Evolutionary conservation across 2,329 filamentous ascomycete genomes (phyloP).

Genomic region (Clonostachys rhizophaga): DNA sequence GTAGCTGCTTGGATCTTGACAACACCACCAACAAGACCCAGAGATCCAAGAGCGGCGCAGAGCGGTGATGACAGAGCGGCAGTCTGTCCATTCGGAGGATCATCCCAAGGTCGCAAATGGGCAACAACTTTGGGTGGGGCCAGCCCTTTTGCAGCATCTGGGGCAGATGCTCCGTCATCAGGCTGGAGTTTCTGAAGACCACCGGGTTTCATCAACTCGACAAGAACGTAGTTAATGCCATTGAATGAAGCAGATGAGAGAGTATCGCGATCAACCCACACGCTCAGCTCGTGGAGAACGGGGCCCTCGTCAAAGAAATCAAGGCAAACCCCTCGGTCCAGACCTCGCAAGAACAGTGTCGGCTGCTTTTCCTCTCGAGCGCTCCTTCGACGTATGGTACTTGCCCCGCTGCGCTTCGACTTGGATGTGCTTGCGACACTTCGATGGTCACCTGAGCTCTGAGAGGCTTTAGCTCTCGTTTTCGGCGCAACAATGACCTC

Average conservation of each 20-base stretch:
- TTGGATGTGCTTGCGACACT: conserved; percentile 78
- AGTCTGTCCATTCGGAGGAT: conserved; percentile 78
- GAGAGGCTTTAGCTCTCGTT: conserved; percentile 65
- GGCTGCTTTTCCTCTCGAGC: conserved; percentile 62
- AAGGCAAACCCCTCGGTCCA: conserved; percentile 64
- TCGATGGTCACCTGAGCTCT: conserved; percentile 66
- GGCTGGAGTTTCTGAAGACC: conserved; percentile 67
- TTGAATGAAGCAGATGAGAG: conserved; percentile 67
- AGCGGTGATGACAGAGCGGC: conserved; percentile 74
- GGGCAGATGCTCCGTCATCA: conserved; percentile 59
- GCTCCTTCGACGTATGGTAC: conserved; percentile 56
- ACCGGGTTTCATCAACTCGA: conserved; percentile 83
- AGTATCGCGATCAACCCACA: conserved; percentile 83
- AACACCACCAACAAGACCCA: conserved; percentile 77
- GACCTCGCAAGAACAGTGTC: conserved; percentile 72
- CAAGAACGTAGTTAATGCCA: conserved; percentile 70
- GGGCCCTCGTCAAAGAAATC: conserved; percentile 76
- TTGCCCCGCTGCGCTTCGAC: conserved; percentile 73
- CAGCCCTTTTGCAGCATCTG: conserved; percentile 13
- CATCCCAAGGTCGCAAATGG: conserved; percentile 72
- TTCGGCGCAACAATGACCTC: conserved; percentile 98
- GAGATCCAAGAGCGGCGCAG: conserved; percentile 67
- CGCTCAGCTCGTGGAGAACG: conserved; percentile 54
- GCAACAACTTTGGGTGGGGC: conserved; percentile 64
- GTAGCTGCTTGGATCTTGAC: conserved; percentile 83